A percentile compares a stretch with the other conserved stretches of the same genome.
Evolutionary conservation across 106 monocot genomes (phyloP).

Genomic region (Triglochin maritima): DNA sequence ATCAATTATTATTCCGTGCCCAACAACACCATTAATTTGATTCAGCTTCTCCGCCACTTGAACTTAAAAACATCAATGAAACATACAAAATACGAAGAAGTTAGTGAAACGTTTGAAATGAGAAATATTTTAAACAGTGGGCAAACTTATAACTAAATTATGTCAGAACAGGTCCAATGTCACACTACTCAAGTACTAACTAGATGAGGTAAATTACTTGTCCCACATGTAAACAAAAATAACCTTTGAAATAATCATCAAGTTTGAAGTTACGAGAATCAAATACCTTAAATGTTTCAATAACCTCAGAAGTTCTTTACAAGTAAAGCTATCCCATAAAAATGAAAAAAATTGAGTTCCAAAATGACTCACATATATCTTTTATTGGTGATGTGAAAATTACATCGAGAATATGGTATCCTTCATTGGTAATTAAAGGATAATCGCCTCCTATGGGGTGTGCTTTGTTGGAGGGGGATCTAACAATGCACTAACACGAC

Average conservation of each 20-base stretch:
- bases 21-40: slow-evolving; percentile 58
- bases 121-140: not conserved
- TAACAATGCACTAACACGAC: too few species aligned
- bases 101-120: not conserved
- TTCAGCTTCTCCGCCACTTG: slow-evolving; percentile 46
- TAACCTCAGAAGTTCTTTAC: not conserved
- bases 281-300: not conserved
- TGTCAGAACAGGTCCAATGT: too few species aligned
- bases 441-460: slow-evolving; percentile 68
- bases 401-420: slow-evolving; percentile 64
- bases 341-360: not conserved
- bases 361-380: slow-evolving; percentile 38
- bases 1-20: slow-evolving; percentile 55
- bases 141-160: too few species aligned
- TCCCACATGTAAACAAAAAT: too few species aligned
- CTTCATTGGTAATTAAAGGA: slow-evolving; percentile 61
- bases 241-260: not conserved
- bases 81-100: too few species aligned
- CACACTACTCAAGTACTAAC: too few species aligned
- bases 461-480: too few species aligned
- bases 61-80: slow-evolving; percentile 18
- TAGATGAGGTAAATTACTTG: too few species aligned
- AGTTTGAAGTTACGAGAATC: not conserved
- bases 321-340: too few species aligned
- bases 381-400: slow-evolving; percentile 71